Evolutionary conservation across 805 yeast species (phyloP).

Genomic region (Candida awuae): DNA sequence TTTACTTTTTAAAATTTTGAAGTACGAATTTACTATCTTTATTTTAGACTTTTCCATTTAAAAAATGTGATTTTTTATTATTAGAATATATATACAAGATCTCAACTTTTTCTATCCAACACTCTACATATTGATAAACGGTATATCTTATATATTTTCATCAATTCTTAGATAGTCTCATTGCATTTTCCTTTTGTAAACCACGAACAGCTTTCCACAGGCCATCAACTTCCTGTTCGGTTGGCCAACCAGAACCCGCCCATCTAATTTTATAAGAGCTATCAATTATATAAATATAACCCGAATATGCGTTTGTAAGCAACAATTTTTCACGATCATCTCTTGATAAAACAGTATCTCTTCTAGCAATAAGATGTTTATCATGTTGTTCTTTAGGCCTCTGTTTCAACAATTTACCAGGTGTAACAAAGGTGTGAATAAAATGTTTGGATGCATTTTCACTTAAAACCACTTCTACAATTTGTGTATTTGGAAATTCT

Average conservation of each 20-base stretch:
- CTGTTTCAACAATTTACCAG: slow-evolving; percentile 29
- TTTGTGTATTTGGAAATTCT: slow-evolving; percentile 49
- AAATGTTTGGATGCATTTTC: slow-evolving; percentile 65
- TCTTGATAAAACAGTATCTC: slow-evolving; percentile 50
- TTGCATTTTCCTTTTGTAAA: slow-evolving; percentile 38
- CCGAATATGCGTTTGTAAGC: slow-evolving; percentile 71
- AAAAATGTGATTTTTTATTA: no score
- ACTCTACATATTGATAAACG: background rate
- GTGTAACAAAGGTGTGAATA: slow-evolving; percentile 46
- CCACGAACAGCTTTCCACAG: slow-evolving; percentile 63
- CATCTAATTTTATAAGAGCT: slow-evolving; percentile 69
- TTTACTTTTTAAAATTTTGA: background rate
- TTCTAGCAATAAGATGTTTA: slow-evolving; percentile 51
- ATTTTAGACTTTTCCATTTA: background rate
- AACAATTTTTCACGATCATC: slow-evolving; percentile 50
- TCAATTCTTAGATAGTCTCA: slow-evolving; percentile 6
- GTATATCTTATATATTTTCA: background rate
- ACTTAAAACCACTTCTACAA: slow-evolving; percentile 69
- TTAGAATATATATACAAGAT: no score
- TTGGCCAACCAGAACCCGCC: slow-evolving; percentile 83
- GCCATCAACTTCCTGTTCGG: slow-evolving; percentile 51
- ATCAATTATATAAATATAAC: slow-evolving; percentile 77
- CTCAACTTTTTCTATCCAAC: no score
- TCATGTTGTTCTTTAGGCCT: slow-evolving; percentile 31
- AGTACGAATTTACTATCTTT: background rate